phyloP scores from a whole-genome alignment of 176 grass and related monocot genomes.

The Bonia amplexicaulis region DNA sequence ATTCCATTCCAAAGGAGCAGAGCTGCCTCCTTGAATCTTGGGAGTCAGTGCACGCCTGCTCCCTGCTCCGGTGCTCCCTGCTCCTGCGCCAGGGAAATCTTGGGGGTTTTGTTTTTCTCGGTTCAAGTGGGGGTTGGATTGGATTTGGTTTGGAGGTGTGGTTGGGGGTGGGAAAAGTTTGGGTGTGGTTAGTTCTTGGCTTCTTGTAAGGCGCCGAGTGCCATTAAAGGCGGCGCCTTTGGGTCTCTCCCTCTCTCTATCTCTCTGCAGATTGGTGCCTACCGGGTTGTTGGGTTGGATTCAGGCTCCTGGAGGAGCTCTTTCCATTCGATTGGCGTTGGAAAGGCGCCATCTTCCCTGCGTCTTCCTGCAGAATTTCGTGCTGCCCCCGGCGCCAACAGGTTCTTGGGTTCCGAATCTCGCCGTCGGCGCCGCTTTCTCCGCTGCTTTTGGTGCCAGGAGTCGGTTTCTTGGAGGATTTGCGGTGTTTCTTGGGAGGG shows the following conservation, averaged over 20 bases:
- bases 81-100: conserved; percentile 16
- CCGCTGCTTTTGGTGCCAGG: background rate
- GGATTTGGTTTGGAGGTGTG: conserved; percentile 43
- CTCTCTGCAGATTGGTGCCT: conserved; percentile 19
- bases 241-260: background rate
- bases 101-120: background rate
- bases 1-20: conserved; percentile 29
- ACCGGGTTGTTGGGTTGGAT: conserved; percentile 5
- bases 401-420: conserved; percentile 11
- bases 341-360: conserved; percentile 4
- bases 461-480: conserved; percentile 22
- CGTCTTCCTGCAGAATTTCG: conserved; percentile 16
- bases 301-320: background rate
- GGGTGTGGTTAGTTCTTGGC: conserved; percentile 46
- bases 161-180: conserved; percentile 13
- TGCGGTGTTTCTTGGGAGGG: background rate
- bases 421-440: background rate
- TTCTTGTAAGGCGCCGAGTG: conserved; percentile 23
- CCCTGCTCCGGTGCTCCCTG: background rate
- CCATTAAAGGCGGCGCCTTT: conserved; percentile 40
- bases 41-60: conserved; percentile 1
- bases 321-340: background rate
- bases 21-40: conserved; percentile 7
- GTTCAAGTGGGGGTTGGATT: conserved; percentile 18
- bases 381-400: background rate